A percentile compares a stretch with the other conserved stretches of the same genome.
Evolutionary conservation across 345 rosid genomes (phyloP).

Genomic region (Salix brachista): DNA sequence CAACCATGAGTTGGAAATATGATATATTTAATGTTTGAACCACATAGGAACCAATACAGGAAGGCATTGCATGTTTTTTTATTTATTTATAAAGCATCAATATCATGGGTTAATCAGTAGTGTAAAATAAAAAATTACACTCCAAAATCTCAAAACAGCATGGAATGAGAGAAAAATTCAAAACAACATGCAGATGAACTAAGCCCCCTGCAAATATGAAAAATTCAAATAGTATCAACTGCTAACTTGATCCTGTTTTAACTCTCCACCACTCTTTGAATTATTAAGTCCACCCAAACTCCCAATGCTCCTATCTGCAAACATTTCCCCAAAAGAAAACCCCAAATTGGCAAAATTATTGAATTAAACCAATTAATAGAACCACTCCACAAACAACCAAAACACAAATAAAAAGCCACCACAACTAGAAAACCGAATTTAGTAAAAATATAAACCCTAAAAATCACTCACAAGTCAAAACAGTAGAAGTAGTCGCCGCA

Average conservation of each 20-base stretch:
- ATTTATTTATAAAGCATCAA: neutral
- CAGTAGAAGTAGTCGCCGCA: too few relatives aligned
- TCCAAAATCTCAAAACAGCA: neutral
- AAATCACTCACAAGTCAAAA: too few relatives aligned
- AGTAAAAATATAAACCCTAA: too few relatives aligned
- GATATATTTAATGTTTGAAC: neutral
- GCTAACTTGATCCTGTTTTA: neutral
- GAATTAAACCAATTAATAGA: neutral
- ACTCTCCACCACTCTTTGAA: constrained; percentile 39
- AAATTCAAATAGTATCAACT: neutral
- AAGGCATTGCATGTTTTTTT: neutral
- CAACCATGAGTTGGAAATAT: neutral
- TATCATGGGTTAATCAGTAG: neutral
- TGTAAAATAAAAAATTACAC: neutral
- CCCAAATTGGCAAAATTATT: neutral
- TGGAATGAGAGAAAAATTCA: neutral
- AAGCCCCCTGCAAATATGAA: neutral
- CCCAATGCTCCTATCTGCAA: constrained; percentile 64
- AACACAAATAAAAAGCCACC: neutral
- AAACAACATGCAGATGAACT: neutral
- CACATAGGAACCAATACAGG: too few relatives aligned
- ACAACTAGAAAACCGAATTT: neutral
- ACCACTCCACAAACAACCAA: neutral
- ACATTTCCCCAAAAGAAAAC: neutral
- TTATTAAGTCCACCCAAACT: constrained; percentile 48